Conservation (phyloP, 192 early-diverging fungal species). For the Dispira parvispora region DNA sequence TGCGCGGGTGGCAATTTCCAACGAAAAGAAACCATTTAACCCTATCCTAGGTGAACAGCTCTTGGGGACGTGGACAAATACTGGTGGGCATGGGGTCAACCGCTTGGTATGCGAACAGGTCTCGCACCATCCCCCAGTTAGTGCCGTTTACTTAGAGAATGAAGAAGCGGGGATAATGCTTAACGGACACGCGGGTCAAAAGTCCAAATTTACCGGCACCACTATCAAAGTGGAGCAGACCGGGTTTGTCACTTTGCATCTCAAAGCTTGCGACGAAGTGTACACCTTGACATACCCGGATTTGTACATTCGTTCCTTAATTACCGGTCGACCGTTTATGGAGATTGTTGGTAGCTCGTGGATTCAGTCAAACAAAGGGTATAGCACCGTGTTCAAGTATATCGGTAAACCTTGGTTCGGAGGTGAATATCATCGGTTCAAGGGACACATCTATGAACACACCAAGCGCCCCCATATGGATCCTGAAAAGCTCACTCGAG, state of each 20-base stretch:
- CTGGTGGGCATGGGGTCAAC: conserved; percentile 26
- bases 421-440: conserved; percentile 66
- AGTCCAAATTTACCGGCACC: conserved; percentile 57
- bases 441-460: conserved; percentile 25
- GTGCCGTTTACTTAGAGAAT: conserved; percentile 48
- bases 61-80: conserved; percentile 38
- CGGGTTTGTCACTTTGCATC: conserved; percentile 48
- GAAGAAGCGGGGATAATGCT: conserved; percentile 34
- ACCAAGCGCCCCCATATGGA: too few species aligned
- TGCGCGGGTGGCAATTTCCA: conserved; percentile 45
- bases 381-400: conserved; percentile 47
- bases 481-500: too few species aligned
- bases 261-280: conserved; percentile 40
- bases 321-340: conserved; percentile 43
- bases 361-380: conserved; percentile 35
- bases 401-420: conserved; percentile 59
- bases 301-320: conserved; percentile 56
- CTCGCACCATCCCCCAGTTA: conserved; percentile 56
- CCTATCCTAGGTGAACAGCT: conserved; percentile 54
- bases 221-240: conserved; percentile 62
- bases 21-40: conserved; percentile 66
- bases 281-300: conserved; percentile 59
- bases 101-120: conserved; percentile 47
- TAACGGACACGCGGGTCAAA: conserved; percentile 47
- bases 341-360: conserved; percentile 40